phyloP scores from a whole-genome alignment of 805 yeast genomes.

The Wickerhamiella vanderwaltii region DNA sequence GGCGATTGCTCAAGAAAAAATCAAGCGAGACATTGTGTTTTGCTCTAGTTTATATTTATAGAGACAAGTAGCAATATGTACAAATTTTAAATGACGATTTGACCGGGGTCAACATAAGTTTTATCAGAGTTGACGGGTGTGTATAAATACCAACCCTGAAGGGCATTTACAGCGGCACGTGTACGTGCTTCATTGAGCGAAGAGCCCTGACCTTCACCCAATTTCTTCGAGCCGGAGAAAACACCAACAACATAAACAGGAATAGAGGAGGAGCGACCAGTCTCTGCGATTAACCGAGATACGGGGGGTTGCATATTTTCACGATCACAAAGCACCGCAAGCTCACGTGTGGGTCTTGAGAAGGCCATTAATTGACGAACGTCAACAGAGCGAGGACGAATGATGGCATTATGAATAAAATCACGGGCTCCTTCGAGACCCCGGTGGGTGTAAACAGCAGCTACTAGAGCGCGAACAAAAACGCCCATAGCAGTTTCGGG shows the following conservation, averaged over 20 bases:
- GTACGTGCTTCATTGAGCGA: slow-evolving; percentile 84
- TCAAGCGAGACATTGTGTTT: slow-evolving; percentile 92
- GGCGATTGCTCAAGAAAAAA: slow-evolving; percentile 84
- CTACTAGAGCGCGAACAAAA: slow-evolving; percentile 71
- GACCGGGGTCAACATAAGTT: slow-evolving; percentile 21
- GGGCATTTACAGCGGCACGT: slow-evolving; percentile 80
- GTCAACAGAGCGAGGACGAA: slow-evolving; percentile 66
- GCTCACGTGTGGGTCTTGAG: slow-evolving; percentile 74
- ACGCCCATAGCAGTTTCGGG: slow-evolving; percentile 37
- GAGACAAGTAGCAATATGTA: slow-evolving; percentile 3
- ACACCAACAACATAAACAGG: slow-evolving; percentile 89
- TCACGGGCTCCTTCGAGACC: slow-evolving; percentile 52
- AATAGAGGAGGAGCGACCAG: slow-evolving; percentile 74
- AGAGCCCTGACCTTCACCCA: slow-evolving; percentile 92
- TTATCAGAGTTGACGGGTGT: slow-evolving; percentile 45
- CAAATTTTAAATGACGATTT: slow-evolving; percentile 18
- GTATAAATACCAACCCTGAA: slow-evolving; percentile 85
- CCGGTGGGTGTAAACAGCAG: slow-evolving; percentile 65
- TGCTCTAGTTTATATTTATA: slow-evolving; percentile 86
- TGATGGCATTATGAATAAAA: slow-evolving; percentile 62
- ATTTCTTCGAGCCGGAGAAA: slow-evolving; percentile 65
- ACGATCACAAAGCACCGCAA: slow-evolving; percentile 62
- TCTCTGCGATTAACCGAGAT: slow-evolving; percentile 77
- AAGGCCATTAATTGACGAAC: slow-evolving; percentile 65
- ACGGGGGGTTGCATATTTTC: slow-evolving; percentile 64